Base-by-base conservation (phyloP, 139 green algal genomes). In the Chlamydomonas sp. region DNA sequence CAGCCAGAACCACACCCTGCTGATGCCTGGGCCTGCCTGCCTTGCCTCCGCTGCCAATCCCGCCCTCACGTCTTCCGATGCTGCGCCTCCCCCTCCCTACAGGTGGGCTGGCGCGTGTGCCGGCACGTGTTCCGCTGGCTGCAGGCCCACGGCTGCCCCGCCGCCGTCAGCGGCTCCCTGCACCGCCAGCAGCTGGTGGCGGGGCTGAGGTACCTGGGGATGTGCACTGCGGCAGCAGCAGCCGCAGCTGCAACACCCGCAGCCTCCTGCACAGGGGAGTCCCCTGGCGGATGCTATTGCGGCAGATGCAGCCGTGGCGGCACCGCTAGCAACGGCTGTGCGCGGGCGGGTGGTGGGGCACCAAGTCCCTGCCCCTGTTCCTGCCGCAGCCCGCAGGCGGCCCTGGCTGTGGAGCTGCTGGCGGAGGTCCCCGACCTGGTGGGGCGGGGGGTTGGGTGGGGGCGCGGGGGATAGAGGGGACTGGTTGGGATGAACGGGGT, bases 121-220 rank as follows among this genome's bases (percentile, higher is more conserved):
- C 72, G 80, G 57, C 31, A 78, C 5, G 64, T 91, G 4, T 83
- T 91, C 58, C 63, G 61, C 10, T 91, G 89, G 89, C 79, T 91
- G 18, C 49, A 71, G 18, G 58, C 71, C 18, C 83, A 89, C 60
- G 78, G 73, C 59, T 84, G 67, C 79, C 89, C 89, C 3, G 15
- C 16, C 3, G 88, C 62, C 57, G 83, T 91, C 5, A 79, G 67
- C 14, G 89, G 89, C 20, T 83, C 84, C 3, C 62, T 80, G 20
- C 89, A 91, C 73, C 84, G 89, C 20, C 72, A 84, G 72, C 89
- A 91, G 84, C 89, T 89, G 79, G 63, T 83, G 64, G 57, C 84
- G 14, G 74, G 58, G 12, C 83, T 88, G 57, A 72, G 71, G 61
- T 72, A 63, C 71, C 10, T 72, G 14, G n/a, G 63, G 60, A 6